Conservation (phyloP, 2,329 filamentous ascomycete genomes). For the Aureobasidium sp. region DNA sequence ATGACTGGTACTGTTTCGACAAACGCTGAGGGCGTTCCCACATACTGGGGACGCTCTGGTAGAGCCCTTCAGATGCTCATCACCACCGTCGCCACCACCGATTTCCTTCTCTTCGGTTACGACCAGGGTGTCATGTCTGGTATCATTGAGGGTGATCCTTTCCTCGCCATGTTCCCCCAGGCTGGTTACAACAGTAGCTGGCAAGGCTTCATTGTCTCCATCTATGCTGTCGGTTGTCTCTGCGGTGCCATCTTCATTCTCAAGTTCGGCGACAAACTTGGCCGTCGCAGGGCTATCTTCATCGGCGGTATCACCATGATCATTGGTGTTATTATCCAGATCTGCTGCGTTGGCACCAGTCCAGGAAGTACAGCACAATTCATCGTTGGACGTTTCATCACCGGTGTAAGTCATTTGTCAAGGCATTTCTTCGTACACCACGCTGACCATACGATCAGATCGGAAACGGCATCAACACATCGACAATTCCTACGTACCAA, state of each 20-base stretch:
- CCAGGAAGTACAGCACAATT: constrained; percentile 40
- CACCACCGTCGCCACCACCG: constrained; percentile 57
- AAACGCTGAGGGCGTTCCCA: constrained; percentile 31
- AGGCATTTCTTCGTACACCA: not conserved
- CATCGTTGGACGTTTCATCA: constrained; percentile 46
- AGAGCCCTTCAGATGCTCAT: constrained; percentile 49
- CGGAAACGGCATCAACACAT: constrained; percentile 51
- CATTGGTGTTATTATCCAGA: constrained; percentile 36
- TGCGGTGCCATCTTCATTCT: constrained; percentile 35
- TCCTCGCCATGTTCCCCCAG: constrained; percentile 32
- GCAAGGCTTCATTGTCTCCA: constrained; percentile 45
- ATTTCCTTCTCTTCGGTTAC: constrained; percentile 41
- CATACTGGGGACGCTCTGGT: constrained; percentile 54
- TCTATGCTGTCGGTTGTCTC: constrained; percentile 47
- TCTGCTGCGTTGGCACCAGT: constrained; percentile 28
- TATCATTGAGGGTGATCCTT: constrained; percentile 34
- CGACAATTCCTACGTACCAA: constrained; percentile 49
- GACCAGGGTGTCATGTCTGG: constrained; percentile 33
- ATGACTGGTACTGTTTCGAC: constrained; percentile 5
- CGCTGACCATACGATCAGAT: not conserved
- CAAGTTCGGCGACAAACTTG: constrained; percentile 34
- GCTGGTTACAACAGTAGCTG: constrained; percentile 37
- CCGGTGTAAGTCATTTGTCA: constrained; percentile 32
- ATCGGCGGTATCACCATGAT: constrained; percentile 36
- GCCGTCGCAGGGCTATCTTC: constrained; percentile 38